Conservation (phyloP, 768 basidiomycete species). For the Gloeostereum incarnatum region DNA sequence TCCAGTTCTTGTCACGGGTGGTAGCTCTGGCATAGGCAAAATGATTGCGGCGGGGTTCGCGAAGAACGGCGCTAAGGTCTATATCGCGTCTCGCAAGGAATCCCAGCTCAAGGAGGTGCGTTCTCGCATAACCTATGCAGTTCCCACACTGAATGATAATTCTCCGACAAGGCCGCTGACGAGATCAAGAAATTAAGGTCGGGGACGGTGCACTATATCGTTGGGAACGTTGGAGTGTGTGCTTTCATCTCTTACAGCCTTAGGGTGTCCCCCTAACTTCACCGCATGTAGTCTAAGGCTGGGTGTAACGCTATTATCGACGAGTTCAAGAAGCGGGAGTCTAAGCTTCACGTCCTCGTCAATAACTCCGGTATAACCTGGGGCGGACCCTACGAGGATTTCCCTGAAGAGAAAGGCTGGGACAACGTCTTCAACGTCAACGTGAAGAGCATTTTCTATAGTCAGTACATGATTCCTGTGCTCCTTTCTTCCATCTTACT, state of each 20-base stretch:
- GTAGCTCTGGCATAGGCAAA: slow-evolving; percentile 75
- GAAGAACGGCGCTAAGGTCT: slow-evolving; percentile 81
- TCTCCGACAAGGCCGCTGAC: slow-evolving; percentile 37
- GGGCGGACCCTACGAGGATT: slow-evolving; percentile 61
- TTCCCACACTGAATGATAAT: no score
- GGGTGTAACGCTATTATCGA: slow-evolving; percentile 68
- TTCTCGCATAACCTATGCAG: background rate
- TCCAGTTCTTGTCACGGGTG: slow-evolving; percentile 72
- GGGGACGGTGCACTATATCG: slow-evolving; percentile 62
- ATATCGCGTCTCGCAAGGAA: slow-evolving; percentile 84
- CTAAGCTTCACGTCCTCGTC: slow-evolving; percentile 71
- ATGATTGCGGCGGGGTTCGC: slow-evolving; percentile 80
- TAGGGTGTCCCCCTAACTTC: background rate
- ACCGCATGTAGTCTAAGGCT: slow-evolving; percentile 61
- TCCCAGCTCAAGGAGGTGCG: slow-evolving; percentile 64
- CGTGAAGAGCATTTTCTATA: slow-evolving; percentile 79
- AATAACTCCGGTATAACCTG: slow-evolving; percentile 80
- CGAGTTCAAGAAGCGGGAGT: slow-evolving; percentile 60
- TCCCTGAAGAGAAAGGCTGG: slow-evolving; percentile 82
- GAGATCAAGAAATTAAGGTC: slow-evolving; percentile 53
- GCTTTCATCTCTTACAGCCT: background rate
- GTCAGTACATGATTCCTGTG: slow-evolving; percentile 40
- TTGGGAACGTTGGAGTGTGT: slow-evolving; percentile 66
- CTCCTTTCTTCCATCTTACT: background rate
- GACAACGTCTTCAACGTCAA: slow-evolving; percentile 77